Evolutionary conservation across 2,329 filamentous ascomycete genomes (phyloP).

Genomic region (Nigrospora sphaerica): DNA sequence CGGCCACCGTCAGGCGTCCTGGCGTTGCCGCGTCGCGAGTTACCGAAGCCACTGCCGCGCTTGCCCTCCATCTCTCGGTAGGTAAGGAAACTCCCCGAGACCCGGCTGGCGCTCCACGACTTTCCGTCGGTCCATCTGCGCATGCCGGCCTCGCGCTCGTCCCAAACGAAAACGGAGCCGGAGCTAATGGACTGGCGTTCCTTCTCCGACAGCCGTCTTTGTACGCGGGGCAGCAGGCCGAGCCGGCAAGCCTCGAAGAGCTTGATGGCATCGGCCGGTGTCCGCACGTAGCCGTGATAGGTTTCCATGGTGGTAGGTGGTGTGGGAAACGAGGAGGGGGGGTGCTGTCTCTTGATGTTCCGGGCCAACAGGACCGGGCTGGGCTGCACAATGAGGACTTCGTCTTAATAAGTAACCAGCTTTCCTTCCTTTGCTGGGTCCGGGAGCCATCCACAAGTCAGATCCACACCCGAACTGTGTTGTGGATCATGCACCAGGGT

Average conservation of each 20-base stretch:
- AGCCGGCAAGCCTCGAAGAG: constrained; percentile 95
- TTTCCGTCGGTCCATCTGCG: constrained; percentile 97
- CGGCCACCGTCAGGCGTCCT: constrained; percentile 80
- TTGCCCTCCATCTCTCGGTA: constrained; percentile 99
- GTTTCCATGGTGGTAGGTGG: constrained; percentile 71
- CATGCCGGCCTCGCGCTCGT: constrained; percentile 97
- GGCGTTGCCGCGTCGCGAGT: constrained; percentile 48
- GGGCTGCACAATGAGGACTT: background rate
- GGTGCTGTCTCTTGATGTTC: background rate
- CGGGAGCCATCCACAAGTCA: constrained; percentile 16
- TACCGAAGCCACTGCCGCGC: constrained; percentile 70
- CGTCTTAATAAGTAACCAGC: constrained; percentile 2
- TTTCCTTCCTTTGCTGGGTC: constrained; percentile 13
- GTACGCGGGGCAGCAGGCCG: constrained; percentile 83
- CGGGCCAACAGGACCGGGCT: background rate
- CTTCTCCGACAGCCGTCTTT: constrained; percentile 90
- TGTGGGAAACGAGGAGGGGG: background rate
- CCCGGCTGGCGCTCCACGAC: constrained; percentile 95
- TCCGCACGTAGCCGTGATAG: constrained; percentile 89
- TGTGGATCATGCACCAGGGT: constrained; percentile 17
- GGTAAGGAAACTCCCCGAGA: constrained; percentile 94
- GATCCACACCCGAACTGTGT: constrained; percentile 13
- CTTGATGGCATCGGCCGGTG: constrained; percentile 94
- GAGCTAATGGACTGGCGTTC: constrained; percentile 94
- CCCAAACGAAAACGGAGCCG: constrained; percentile 99